Percentiles rank a stretch among this genome's conserved stretches.
Evolutionary conservation across 305 asterid species (phyloP).

Genomic region (Fraxinus xanthoxyloides): DNA sequence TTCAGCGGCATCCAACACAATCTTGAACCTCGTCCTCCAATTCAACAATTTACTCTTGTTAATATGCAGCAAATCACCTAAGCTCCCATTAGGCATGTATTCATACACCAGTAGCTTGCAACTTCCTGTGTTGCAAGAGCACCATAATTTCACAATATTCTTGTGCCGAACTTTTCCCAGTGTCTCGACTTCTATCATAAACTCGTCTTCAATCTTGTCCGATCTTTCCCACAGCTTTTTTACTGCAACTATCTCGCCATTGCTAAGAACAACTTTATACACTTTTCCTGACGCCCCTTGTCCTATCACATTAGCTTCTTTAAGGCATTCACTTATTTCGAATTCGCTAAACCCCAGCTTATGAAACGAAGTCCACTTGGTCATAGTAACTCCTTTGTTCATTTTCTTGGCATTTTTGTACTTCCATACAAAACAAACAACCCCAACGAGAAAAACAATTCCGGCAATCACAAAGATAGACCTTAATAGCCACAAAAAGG

Average conservation of each 20-base stretch:
- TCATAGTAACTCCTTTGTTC: constrained; percentile 28
- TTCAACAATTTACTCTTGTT: constrained; percentile 41
- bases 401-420: constrained; percentile 35
- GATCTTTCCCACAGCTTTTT: constrained; percentile 55
- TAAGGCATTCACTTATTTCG: constrained; percentile 51
- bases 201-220: constrained; percentile 40
- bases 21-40: constrained; percentile 65
- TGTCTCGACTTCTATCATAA: constrained; percentile 67
- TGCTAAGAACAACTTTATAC: constrained; percentile 61
- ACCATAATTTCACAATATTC: constrained; percentile 74
- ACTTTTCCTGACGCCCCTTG: constrained; percentile 77
- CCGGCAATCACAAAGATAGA: constrained; percentile 36
- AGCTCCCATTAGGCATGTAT: constrained; percentile 82
- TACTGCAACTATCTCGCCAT: constrained; percentile 80
- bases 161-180: constrained; percentile 81
- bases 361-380: constrained; percentile 80
- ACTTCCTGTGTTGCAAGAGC: constrained; percentile 55
- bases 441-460: constrained; percentile 39
- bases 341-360: constrained; percentile 57
- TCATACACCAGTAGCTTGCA: constrained; percentile 77
- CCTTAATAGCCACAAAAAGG: constrained; percentile 42
- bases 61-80: constrained; percentile 68
- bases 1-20: constrained; percentile 79
- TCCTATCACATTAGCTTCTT: constrained; percentile 70
- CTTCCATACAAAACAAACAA: constrained; percentile 45